Conservation (phyloP, 257 asterid species). For the Solanum pinnatisectum region DNA sequence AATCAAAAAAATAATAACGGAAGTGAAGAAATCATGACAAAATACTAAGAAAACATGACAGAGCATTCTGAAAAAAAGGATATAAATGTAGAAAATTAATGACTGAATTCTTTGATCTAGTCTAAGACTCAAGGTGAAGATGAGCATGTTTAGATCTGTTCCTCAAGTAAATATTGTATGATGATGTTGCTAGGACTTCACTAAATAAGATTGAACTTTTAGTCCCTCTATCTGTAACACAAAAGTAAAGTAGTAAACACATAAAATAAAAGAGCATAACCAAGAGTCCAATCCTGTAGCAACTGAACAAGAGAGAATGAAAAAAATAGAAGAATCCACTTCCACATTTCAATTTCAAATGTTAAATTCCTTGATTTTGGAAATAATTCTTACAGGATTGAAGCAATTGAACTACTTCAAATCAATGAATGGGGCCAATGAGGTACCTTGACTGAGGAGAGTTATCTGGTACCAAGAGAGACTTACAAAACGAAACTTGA, state of each 20-base stretch:
- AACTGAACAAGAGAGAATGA: background rate
- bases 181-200: background rate
- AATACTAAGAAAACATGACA: background rate
- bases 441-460: constrained; percentile 19
- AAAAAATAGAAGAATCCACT: background rate
- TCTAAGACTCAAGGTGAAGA: background rate
- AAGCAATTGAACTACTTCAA: constrained; percentile 25
- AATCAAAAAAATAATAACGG: background rate
- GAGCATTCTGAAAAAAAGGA: background rate
- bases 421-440: constrained; percentile 30
- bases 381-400: constrained; percentile 16
- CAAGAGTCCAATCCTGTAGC: background rate
- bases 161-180: background rate
- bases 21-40: background rate
- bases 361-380: constrained; percentile 4
- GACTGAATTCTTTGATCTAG: background rate
- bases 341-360: constrained; percentile 4
- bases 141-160: background rate
- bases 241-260: background rate
- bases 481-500: constrained; percentile 27
- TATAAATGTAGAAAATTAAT: background rate
- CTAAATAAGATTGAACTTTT: background rate
- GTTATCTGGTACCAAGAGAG: constrained; percentile 24
- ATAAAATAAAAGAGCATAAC: background rate
- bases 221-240: background rate